Conservation (phyloP, 192 early-diverging fungal species). For the Dissophora globulifera region DNA sequence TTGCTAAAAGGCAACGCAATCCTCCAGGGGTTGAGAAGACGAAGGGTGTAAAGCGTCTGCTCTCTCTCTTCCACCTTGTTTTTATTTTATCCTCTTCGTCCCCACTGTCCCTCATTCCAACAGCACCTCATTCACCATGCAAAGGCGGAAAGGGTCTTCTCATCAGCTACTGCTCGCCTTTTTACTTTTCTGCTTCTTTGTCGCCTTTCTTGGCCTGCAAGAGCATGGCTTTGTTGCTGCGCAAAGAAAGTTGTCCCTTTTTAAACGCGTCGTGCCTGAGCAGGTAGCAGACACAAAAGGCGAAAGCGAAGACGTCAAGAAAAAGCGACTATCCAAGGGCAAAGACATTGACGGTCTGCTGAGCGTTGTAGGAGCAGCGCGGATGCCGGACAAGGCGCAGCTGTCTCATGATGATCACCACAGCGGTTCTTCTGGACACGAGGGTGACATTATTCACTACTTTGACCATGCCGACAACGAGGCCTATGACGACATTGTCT, state of each 20-base stretch:
- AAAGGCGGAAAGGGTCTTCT: no score
- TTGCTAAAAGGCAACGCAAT: no score
- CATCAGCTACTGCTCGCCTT: neutral
- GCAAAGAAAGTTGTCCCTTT: neutral
- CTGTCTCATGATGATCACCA: no score
- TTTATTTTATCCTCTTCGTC: no score
- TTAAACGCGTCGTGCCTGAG: slow-evolving; percentile 7
- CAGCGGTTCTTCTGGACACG: slow-evolving; percentile 2
- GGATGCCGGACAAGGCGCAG: no score
- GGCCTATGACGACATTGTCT: slow-evolving; percentile 40
- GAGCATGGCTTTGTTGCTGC: slow-evolving; percentile 7
- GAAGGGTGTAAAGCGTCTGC: no score
- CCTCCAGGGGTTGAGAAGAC: no score
- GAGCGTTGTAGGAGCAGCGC: slow-evolving; percentile 1
- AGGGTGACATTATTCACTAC: slow-evolving; percentile 38
- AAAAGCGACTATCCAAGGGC: slow-evolving; percentile 16
- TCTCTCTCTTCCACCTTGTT: no score
- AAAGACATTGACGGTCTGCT: slow-evolving; percentile 20
- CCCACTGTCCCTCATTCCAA: no score
- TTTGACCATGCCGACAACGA: slow-evolving; percentile 44
- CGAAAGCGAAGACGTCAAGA: neutral
- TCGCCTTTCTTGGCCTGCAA: neutral
- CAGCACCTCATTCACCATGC: no score
- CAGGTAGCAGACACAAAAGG: neutral
- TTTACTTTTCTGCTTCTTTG: neutral